A percentile compares a stretch with the other conserved stretches of the same genome.
Conservation (phyloP, 495 filamentous ascomycete species). For the Penicillium goetzii region DNA sequence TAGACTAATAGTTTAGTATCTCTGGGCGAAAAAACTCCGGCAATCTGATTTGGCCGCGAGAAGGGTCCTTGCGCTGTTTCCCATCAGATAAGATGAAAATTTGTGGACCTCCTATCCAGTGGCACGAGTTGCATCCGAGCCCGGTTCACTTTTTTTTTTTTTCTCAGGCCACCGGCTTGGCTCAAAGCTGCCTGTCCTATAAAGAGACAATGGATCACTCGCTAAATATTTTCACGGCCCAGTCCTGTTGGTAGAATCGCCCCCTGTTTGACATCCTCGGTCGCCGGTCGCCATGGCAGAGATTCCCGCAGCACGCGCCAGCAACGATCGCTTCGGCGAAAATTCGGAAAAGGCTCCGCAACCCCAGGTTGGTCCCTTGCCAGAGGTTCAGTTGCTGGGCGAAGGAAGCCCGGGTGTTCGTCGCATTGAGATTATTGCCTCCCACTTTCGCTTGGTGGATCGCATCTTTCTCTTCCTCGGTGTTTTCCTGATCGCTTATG, state of each 20-base stretch:
- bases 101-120: background rate
- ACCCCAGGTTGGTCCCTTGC: background rate
- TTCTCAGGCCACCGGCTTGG: slow-evolving; percentile 1
- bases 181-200: background rate
- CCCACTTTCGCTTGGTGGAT: slow-evolving; percentile 41
- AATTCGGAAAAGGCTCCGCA: slow-evolving; percentile 6
- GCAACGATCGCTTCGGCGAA: slow-evolving; percentile 3
- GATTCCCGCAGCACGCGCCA: background rate
- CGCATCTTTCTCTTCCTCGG: slow-evolving; percentile 51
- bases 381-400: slow-evolving; percentile 14
- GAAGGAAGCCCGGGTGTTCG: slow-evolving; percentile 46
- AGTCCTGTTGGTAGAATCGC: too few species aligned
- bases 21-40: background rate
- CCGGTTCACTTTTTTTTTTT: slow-evolving; percentile 2
- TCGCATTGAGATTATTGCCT: slow-evolving; percentile 48
- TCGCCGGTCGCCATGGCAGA: slow-evolving; percentile 2
- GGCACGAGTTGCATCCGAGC: slow-evolving; percentile 6
- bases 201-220: background rate
- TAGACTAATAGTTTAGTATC: background rate
- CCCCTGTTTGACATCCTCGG: background rate
- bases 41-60: background rate
- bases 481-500: slow-evolving; percentile 56
- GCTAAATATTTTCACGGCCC: background rate
- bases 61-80: background rate
- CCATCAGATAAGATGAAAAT: slow-evolving; percentile 24